These are phyloP conservation scores for Plasmodium adleri DNA, from an alignment of 169 alveolate species.

Conservation along the genomic window DNA sequence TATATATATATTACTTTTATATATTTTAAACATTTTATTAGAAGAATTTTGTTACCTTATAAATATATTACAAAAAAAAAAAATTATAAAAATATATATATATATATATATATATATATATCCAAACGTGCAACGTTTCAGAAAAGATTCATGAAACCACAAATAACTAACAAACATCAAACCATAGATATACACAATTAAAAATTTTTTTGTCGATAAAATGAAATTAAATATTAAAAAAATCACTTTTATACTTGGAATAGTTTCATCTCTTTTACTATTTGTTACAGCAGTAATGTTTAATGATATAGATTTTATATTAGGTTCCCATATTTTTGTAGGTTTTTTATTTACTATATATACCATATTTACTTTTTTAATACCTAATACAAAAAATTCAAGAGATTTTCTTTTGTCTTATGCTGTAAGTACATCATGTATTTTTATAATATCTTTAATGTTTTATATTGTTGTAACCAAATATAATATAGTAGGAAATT, in stretches of 20 bases:
- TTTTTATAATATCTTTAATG: slow-evolving; percentile 31
- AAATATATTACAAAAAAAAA: too few relatives aligned
- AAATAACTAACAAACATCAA: too few relatives aligned
- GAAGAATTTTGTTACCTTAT: too few relatives aligned
- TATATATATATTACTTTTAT: too few relatives aligned
- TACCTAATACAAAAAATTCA: slow-evolving; percentile 35
- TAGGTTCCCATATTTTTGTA: slow-evolving; percentile 23
- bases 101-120: too few relatives aligned
- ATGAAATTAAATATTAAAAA: slow-evolving; percentile 18
- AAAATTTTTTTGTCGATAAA: neutral
- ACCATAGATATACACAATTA: too few relatives aligned
- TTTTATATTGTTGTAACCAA: slow-evolving; percentile 13
- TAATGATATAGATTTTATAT: neutral
- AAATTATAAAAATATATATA: too few relatives aligned
- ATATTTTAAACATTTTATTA: too few relatives aligned
- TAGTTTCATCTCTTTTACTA: slow-evolving; percentile 33
- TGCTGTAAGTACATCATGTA: slow-evolving; percentile 38
- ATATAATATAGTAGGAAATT: neutral
- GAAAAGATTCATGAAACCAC: neutral
- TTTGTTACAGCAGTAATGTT: slow-evolving; percentile 30
- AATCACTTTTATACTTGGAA: slow-evolving; percentile 33
- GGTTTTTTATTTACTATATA: slow-evolving; percentile 4
- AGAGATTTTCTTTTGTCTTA: slow-evolving; percentile 52
- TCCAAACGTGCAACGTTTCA: too few relatives aligned
- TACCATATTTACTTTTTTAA: slow-evolving; percentile 40